phyloP scores from a whole-genome alignment of 768 basidiomycete species.

The Termitomyces sp. region DNA sequence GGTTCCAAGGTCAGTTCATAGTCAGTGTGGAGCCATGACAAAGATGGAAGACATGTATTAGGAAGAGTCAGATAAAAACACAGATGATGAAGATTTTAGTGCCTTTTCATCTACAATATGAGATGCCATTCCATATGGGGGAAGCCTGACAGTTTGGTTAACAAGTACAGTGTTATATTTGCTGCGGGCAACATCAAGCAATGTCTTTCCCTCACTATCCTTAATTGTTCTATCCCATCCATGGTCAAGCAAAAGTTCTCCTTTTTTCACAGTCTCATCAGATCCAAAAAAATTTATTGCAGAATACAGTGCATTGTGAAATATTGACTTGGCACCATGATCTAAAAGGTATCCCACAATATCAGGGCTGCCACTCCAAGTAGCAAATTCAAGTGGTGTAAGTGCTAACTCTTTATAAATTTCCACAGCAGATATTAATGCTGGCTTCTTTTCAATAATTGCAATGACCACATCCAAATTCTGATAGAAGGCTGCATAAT shows the following conservation, averaged over 20 bases:
- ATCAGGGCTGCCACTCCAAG: neutral
- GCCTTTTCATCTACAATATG: no score
- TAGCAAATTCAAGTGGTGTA: neutral
- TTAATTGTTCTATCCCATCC: neutral
- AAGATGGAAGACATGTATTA: no score
- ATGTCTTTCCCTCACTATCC: neutral
- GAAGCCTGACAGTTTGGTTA: no score
- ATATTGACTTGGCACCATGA: no score
- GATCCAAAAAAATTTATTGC: neutral
- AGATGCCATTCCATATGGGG: no score
- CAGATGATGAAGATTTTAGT: no score
- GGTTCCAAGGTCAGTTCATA: no score
- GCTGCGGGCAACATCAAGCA: neutral
- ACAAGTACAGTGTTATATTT: neutral
- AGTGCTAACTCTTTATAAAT: no score
- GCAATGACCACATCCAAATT: neutral
- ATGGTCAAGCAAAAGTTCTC: neutral
- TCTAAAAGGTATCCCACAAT: neutral
- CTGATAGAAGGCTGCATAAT: accelerated
- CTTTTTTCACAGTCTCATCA: neutral
- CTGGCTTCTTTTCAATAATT: neutral
- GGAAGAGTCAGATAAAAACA: no score
- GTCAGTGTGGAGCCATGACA: no score
- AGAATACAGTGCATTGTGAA: neutral
- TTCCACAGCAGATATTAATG: neutral